These are phyloP conservation scores for Yarrowia sp. DNA, from an alignment of 805 yeast species.

Conservation along the genomic window DNA sequence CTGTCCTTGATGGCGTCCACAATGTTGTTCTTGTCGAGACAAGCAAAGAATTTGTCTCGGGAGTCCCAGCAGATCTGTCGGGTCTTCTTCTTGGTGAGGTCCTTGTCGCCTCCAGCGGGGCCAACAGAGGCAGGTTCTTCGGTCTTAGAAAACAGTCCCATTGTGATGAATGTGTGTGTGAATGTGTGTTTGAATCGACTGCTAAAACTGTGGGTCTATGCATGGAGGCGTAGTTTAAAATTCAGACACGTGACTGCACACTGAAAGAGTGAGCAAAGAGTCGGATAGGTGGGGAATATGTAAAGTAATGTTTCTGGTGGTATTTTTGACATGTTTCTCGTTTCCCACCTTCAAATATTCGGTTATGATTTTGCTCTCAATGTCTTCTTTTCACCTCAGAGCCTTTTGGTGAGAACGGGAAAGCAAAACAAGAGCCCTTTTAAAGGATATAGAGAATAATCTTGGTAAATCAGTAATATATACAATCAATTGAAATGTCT, in stretches of 20 bases:
- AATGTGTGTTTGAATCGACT: not conserved
- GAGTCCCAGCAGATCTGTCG: constrained; percentile 87
- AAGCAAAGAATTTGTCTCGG: constrained; percentile 71
- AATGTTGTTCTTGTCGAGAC: constrained; percentile 66
- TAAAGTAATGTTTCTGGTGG: not conserved
- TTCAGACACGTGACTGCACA: not conserved
- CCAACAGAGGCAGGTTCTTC: constrained; percentile 9
- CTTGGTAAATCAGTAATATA: no score
- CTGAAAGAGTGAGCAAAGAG: not conserved
- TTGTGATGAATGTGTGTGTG: not conserved
- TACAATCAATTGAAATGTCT: not conserved
- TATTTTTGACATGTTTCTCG: no score
- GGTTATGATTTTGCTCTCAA: no score
- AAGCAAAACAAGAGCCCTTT: no score
- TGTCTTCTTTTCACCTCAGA: no score
- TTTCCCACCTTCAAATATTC: no score
- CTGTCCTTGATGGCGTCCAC: constrained; percentile 56
- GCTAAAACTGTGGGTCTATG: not conserved
- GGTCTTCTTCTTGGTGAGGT: constrained; percentile 54
- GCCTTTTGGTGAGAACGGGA: no score
- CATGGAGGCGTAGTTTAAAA: not conserved
- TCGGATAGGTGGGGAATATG: not conserved
- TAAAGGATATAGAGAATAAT: not conserved
- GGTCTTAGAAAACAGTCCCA: constrained; percentile 2
- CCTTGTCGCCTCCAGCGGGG: constrained; percentile 28